Percentiles rank a stretch among this genome's conserved stretches.
These are phyloP conservation scores for Boletus nobilissimus DNA, from an alignment of 1,284 basidiomycete genomes.

Conservation along the genomic window DNA sequence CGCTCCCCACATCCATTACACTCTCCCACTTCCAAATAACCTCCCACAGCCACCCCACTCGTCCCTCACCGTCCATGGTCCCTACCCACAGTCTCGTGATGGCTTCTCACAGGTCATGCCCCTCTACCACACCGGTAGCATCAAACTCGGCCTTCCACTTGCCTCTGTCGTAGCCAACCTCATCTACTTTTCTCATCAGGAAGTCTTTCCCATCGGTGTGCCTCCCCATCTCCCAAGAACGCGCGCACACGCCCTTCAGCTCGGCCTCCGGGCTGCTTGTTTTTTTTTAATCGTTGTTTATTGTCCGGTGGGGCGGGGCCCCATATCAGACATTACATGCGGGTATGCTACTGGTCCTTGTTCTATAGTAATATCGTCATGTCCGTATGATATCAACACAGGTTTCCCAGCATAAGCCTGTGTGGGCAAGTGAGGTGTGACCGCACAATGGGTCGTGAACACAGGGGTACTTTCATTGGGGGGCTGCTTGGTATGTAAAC, in stretches of 20 bases:
- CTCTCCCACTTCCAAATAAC: constrained; percentile 56
- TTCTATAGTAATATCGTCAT: too few relatives aligned
- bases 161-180: constrained; percentile 68
- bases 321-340: too few relatives aligned
- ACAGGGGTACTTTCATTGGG: too few relatives aligned
- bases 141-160: constrained; percentile 58
- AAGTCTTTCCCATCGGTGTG: constrained; percentile 57
- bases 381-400: too few relatives aligned
- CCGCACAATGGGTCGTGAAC: too few relatives aligned
- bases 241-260: constrained; percentile 53
- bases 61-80: constrained; percentile 62
- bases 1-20: constrained; percentile 69
- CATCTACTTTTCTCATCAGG: constrained; percentile 69
- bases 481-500: constrained; percentile 27
- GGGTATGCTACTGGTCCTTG: too few relatives aligned
- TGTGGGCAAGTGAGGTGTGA: too few relatives aligned
- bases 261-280: too few relatives aligned
- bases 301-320: too few relatives aligned
- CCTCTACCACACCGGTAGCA: constrained; percentile 54
- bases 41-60: constrained; percentile 48
- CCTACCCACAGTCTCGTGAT: constrained; percentile 65
- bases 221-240: constrained; percentile 59
- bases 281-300: too few relatives aligned
- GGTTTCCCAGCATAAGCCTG: too few relatives aligned
- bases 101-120: constrained; percentile 42